phyloP scores from a whole-genome alignment of 495 filamentous ascomycete genomes.

The Lasiosphaeria hispida region DNA sequence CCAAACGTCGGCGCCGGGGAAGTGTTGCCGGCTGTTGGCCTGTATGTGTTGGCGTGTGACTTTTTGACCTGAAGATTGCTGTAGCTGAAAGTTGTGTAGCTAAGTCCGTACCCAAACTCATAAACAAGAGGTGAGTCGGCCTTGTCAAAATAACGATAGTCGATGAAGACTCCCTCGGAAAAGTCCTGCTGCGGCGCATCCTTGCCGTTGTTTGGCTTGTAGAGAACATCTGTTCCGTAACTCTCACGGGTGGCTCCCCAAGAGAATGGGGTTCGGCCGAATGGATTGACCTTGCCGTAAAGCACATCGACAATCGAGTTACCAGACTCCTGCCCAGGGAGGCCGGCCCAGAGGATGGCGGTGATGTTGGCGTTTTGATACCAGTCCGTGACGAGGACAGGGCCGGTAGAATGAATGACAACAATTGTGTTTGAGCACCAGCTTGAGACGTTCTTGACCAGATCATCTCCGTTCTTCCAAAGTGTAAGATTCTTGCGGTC shows the following conservation, averaged over 20 bases:
- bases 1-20: constrained; percentile 67
- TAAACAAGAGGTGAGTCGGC: constrained; percentile 70
- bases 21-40: constrained; percentile 65
- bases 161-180: constrained; percentile 84
- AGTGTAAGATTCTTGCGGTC: constrained; percentile 93
- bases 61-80: constrained; percentile 66
- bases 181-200: constrained; percentile 77
- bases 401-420: constrained; percentile 80
- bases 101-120: constrained; percentile 89
- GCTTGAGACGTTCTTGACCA: constrained; percentile 74
- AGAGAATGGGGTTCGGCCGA: constrained; percentile 84
- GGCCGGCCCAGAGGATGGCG: constrained; percentile 88
- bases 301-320: constrained; percentile 89
- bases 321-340: constrained; percentile 90
- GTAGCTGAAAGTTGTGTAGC: constrained; percentile 84
- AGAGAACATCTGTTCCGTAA: constrained; percentile 75
- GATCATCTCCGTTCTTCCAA: constrained; percentile 75
- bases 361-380: constrained; percentile 88
- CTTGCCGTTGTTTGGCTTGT: constrained; percentile 68
- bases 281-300: constrained; percentile 84
- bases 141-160: constrained; percentile 90
- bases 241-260: constrained; percentile 70
- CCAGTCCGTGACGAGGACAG: constrained; percentile 75
- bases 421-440: constrained; percentile 89
- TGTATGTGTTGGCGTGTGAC: constrained; percentile 52